Percentiles rank a stretch among this genome's conserved stretches.
phyloP scores from a whole-genome alignment of 441 rosid species.

The Brassica balearica region DNA sequence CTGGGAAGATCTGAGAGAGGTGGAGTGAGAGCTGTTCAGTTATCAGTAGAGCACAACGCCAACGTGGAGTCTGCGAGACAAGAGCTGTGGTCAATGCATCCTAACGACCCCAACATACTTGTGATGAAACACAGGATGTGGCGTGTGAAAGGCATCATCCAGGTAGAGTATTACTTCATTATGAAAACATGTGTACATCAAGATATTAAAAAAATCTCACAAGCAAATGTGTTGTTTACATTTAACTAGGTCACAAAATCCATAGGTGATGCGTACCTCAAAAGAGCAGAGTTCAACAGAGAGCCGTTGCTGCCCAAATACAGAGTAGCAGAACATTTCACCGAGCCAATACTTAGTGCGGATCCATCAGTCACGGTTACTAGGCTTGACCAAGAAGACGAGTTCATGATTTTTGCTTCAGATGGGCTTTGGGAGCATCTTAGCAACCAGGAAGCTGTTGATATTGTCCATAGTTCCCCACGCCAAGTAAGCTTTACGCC shows the following conservation, averaged over 20 bases:
- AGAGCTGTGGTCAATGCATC: conserved; percentile 59
- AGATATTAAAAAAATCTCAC: neutral
- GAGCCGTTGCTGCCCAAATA: conserved; percentile 60
- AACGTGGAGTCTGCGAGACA: conserved; percentile 54
- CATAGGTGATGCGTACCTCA: conserved; percentile 73
- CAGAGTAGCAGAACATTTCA: conserved; percentile 51
- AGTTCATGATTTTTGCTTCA: conserved; percentile 64
- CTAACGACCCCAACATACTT: conserved; percentile 59
- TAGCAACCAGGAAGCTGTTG: conserved; percentile 59
- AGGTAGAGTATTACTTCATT: conserved; percentile 46
- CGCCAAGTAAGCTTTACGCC: conserved; percentile 50
- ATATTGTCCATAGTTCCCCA: conserved; percentile 52
- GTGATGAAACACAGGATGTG: conserved; percentile 57
- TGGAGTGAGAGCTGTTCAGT: conserved; percentile 52
- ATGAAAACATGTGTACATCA: conserved; percentile 1
- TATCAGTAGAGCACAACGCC: conserved; percentile 69
- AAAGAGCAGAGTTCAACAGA: conserved; percentile 66
- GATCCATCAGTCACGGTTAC: conserved; percentile 59
- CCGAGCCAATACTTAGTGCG: conserved; percentile 56
- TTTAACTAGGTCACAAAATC: conserved; percentile 62
- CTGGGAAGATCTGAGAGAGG: conserved; percentile 55
- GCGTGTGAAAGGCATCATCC: conserved; percentile 72
- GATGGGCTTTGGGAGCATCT: conserved; percentile 81
- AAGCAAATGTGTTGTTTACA: conserved; percentile 10
- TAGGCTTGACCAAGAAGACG: conserved; percentile 54